Base-by-base conservation (phyloP, 1,284 basidiomycete genomes). In the Cryptococcus sp. region DNA sequence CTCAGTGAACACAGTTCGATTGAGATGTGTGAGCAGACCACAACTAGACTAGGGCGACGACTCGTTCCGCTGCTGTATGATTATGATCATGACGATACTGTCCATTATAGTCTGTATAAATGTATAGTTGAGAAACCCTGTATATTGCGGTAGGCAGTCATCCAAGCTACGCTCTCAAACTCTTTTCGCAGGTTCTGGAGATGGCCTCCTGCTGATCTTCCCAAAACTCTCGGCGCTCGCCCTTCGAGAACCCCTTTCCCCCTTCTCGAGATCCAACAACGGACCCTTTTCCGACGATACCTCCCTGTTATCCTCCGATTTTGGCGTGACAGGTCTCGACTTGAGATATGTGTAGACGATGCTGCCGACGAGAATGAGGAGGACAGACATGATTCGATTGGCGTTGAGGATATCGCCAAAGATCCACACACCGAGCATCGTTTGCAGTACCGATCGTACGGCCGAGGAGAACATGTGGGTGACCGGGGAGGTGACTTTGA, bases 401-500 rank as follows among this genome's bases (percentile, higher is more conserved):
- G 38, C 34, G 7, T 51, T 49, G 36, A 55, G 40, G 21, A 49
- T 23, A 38, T 57, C 55, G 18, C 43, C 36, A 34, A 57, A 52
- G 18, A 48, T 21, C 36, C 46, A 46, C 2, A 54, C 52, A 21
- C 47, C 47, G 1, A 60, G 40, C 7, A 58, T 21, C 6, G 58
- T 56, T 48, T 60, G 58, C 5, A 60, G 34, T 12, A 60, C 56
- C 12, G 42, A 49, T 21, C 58, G 39, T 0, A 47, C 54, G 18
- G 56, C 54, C 24, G 58, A 58, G 36, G 48, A 51, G 35, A 61
- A 51, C 59, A 61, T 61, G 47, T 61, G 59, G 2, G 59, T 61
- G 24, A 61, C 57, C 23, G 59, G 59, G n/a, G 55, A 55, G 4
- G 59, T 61, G 37, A 61, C 57, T 47, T 61, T 61, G 53, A 61